Base-by-base conservation (phyloP, 2,329 filamentous ascomycete species). In the Exophiala sp. region DNA sequence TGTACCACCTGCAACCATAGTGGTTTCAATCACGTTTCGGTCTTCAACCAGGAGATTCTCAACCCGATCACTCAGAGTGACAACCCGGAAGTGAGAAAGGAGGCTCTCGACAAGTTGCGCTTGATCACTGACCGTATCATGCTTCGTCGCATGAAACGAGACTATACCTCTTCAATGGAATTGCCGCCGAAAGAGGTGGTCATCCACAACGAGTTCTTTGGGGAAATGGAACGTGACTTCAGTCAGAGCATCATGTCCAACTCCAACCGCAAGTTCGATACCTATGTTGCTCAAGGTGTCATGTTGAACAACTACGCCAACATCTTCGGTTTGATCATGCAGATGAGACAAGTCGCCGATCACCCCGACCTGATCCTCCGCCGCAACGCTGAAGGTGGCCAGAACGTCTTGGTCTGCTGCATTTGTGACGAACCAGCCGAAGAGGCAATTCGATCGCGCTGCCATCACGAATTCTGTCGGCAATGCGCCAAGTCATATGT, bases 271-370 rank as follows among this genome's bases (percentile, higher is more conserved):
- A 83, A 89, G 61, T 98, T 97, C 59, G 88, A 97, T 64, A 97
- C 90, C 0, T 98, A 97, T 59, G 93, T 97, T 30, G 85, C 88
- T 14, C 87, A 89, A 57, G 90, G 89, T 72, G 91, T 97, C 16
- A 81, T 98, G 68, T 78, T 98, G 54, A 89, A 97, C 74, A 95
- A 96, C 65, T 97, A 97, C 61, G 93, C 93, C 72, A 98, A 98
- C 53, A 97, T 98, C 58, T 98, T 98, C 63, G 91, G 90, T 64
- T 78, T 98, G 48, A 96, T 98, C 64, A 97, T 97, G 88, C 90
- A 95, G 68, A 97, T 98, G 91, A 85, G 93, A 48, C 93, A 98
- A 71, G 88, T 96, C 21, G 89, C 93, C 6, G 93, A 98, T 59
- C 93, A 98, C 65, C 93, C 93, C 0, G 93, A 98, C 69, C 70